phyloP scores from a whole-genome alignment of 495 filamentous ascomycete genomes.

The Penicilliopsis zonata region DNA sequence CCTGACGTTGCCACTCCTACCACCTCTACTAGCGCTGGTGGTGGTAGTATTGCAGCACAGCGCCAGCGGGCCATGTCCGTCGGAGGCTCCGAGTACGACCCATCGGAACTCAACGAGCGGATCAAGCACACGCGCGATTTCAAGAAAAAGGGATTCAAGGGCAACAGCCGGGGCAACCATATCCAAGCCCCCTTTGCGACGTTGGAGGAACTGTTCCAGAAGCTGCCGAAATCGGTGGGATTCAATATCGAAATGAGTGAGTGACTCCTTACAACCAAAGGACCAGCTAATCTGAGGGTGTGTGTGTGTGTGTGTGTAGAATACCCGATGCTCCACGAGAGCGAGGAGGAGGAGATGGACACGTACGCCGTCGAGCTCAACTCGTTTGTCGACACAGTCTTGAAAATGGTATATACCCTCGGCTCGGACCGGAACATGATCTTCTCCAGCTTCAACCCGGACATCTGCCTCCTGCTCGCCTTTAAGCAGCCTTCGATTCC shows the following conservation, averaged over 20 bases:
- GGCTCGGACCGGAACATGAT: conserved; percentile 71
- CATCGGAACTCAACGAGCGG: conserved; percentile 62
- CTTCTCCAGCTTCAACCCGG: conserved; percentile 94
- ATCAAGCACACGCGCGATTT: conserved; percentile 97
- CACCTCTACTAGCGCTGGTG: conserved; percentile 6
- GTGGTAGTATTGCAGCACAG: conserved; percentile 8
- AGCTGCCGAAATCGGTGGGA: conserved; percentile 66
- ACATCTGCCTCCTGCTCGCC: conserved; percentile 83
- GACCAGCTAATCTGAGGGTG: conserved; percentile 22
- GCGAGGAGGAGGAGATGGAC: conserved; percentile 93
- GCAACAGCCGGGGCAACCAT: conserved; percentile 81
- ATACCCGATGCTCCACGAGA: conserved; percentile 95
- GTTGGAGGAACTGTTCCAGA: conserved; percentile 80
- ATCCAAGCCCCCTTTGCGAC: conserved; percentile 95
- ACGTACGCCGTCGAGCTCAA: conserved; percentile 95
- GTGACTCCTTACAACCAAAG: conserved; percentile 12
- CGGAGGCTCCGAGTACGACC: conserved; percentile 37
- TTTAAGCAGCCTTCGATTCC: conserved; percentile 96
- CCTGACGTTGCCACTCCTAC: no score
- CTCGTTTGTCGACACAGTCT: conserved; percentile 87
- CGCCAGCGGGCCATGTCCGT: conserved; percentile 46
- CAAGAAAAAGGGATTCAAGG: conserved; percentile 90
- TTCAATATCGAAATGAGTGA: conserved; percentile 97
- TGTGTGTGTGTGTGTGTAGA: conserved; percentile 40
- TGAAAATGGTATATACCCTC: conserved; percentile 73